Evolutionary conservation across 2,329 filamentous ascomycete genomes (phyloP).

Genomic region (Botrytis tulipae): DNA sequence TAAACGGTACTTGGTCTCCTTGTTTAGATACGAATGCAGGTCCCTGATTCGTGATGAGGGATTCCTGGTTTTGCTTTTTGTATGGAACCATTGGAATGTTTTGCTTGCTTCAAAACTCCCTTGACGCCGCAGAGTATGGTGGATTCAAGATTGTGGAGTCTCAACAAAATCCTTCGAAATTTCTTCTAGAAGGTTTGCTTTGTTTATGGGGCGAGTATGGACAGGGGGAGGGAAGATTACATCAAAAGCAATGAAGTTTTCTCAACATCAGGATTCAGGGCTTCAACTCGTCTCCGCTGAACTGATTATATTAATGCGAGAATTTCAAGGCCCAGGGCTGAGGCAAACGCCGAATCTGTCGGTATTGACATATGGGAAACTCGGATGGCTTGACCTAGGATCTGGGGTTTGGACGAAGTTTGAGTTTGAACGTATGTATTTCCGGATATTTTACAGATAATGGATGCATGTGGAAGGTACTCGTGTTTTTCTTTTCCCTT

Average conservation of each 20-base stretch:
- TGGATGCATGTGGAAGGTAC: background rate
- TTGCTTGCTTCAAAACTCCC: background rate
- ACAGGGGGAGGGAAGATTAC: background rate
- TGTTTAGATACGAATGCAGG: slow-evolving; percentile 7
- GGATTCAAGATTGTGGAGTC: slow-evolving; percentile 7
- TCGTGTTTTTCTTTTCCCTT: background rate
- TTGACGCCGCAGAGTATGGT: background rate
- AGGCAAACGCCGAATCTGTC: background rate
- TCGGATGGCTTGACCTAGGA: background rate
- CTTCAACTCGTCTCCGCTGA: background rate
- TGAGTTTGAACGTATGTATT: background rate
- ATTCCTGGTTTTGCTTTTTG: background rate
- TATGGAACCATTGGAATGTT: background rate
- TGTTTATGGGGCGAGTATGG: background rate
- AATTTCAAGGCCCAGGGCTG: background rate
- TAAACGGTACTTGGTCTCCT: background rate
- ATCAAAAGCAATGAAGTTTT: background rate
- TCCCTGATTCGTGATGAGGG: slow-evolving; percentile 4
- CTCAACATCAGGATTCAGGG: slow-evolving; percentile 1
- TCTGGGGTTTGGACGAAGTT: background rate
- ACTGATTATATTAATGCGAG: background rate
- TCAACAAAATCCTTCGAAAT: slow-evolving; percentile 18
- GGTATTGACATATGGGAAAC: background rate
- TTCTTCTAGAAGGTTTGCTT: slow-evolving; percentile 19
- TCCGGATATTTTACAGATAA: background rate